A percentile compares a stretch with the other conserved stretches of the same genome.
Conservation (phyloP, 768 basidiomycete species). For the Kwoniella pini region DNA sequence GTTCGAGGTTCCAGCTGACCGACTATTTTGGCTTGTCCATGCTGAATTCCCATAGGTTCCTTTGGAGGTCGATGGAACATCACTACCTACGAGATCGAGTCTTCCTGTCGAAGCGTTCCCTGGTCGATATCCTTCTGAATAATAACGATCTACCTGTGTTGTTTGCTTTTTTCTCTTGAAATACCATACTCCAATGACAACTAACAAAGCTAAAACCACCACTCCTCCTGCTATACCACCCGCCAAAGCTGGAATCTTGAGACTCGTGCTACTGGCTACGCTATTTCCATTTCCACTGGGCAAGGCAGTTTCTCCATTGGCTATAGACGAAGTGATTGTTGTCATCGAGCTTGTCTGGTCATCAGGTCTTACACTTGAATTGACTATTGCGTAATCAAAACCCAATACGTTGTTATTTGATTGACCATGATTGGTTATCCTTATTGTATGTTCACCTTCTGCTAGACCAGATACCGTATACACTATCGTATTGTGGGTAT, state of each 20-base stretch:
- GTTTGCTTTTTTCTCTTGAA: slow-evolving; percentile 3
- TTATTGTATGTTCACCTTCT: slow-evolving; percentile 19
- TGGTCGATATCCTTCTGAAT: slow-evolving; percentile 3
- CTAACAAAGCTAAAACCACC: slow-evolving; percentile 35
- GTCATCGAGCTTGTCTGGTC: neutral
- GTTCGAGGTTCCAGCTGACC: neutral
- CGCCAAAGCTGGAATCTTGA: slow-evolving; percentile 33
- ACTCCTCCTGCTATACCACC: slow-evolving; percentile 41
- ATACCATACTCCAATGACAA: slow-evolving; percentile 26
- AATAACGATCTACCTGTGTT: neutral
- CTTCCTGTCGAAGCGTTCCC: neutral
- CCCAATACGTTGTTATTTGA: slow-evolving; percentile 8
- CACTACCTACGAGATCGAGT: neutral
- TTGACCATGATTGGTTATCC: slow-evolving; percentile 19
- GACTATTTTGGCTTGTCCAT: neutral
- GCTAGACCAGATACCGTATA: slow-evolving; percentile 9
- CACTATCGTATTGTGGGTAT: neutral
- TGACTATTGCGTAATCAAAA: slow-evolving; percentile 22
- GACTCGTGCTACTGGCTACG: neutral
- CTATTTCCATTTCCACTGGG: neutral
- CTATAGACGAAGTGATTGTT: neutral
- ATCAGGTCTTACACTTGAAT: slow-evolving; percentile 1
- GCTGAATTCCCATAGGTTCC: neutral
- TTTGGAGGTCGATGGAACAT: neutral
- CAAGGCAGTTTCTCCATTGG: neutral